Evolutionary conservation across 371 early-diverging fungal species (phyloP).

Genomic region (Fennellomyces sp.): DNA sequence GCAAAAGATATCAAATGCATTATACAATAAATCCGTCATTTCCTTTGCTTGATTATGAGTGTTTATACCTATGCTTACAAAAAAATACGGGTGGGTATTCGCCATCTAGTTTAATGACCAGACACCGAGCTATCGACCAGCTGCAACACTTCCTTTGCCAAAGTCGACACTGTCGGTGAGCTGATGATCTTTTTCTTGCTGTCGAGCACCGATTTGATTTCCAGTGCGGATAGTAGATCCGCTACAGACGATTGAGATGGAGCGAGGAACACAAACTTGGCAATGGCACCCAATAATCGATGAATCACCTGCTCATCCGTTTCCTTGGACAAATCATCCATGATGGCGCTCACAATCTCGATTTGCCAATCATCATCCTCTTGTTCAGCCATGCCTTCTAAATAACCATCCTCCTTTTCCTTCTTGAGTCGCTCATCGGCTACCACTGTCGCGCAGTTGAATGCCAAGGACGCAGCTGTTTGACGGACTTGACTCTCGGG

Average conservation of each 20-base stretch:
- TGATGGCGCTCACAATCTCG: constrained; percentile 66
- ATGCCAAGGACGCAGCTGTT: constrained; percentile 70
- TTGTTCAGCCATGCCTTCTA: constrained; percentile 40
- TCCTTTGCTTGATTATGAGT: no score
- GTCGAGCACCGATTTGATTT: constrained; percentile 27
- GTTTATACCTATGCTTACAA: no score
- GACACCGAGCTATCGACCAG: constrained; percentile 17
- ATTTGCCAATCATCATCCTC: constrained; percentile 73
- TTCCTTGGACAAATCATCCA: constrained; percentile 62
- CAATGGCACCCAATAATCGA: constrained; percentile 42
- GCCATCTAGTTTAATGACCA: no score
- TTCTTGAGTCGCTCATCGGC: constrained; percentile 46
- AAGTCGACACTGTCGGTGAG: constrained; percentile 21
- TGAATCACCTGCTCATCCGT: constrained; percentile 45
- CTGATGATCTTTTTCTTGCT: constrained; percentile 31
- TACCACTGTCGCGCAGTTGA: constrained; percentile 60
- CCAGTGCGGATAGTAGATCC: constrained; percentile 35
- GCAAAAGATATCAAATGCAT: no score
- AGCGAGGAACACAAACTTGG: constrained; percentile 44
- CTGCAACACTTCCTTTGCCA: constrained; percentile 32
- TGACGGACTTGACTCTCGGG: constrained; percentile 60
- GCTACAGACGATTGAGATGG: constrained; percentile 36
- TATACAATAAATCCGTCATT: no score
- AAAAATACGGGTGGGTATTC: not conserved
- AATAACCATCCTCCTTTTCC: constrained; percentile 31